phyloP scores from a whole-genome alignment of 345 rosid genomes.

The Linum usitatissimum region DNA sequence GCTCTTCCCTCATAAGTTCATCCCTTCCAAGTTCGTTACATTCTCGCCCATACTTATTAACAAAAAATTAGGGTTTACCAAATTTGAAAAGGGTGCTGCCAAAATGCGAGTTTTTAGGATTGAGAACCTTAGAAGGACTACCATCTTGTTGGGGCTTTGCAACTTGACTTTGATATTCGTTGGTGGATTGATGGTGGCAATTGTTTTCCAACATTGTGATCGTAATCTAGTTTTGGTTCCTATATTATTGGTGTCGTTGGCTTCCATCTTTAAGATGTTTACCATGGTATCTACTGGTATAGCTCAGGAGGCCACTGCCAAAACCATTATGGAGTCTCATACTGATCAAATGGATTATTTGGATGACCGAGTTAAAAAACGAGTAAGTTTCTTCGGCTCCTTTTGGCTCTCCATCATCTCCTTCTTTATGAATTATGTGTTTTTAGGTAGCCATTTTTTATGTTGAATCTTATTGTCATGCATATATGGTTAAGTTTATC shows the following conservation, averaged over 20 bases:
- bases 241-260: constrained; percentile 33
- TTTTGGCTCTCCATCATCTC: no score
- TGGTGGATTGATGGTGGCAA: constrained; percentile 38
- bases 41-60: not conserved
- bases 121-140: constrained; percentile 34
- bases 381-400: constrained; percentile 27
- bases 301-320: constrained; percentile 65
- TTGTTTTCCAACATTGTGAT: constrained; percentile 30
- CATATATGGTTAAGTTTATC: no score
- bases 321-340: constrained; percentile 40
- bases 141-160: constrained; percentile 34
- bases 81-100: not conserved
- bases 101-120: constrained; percentile 31
- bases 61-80: not conserved
- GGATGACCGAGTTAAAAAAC: constrained; percentile 38
- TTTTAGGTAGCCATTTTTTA: no score
- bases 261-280: constrained; percentile 40
- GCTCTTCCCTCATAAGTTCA: not conserved
- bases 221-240: constrained; percentile 16
- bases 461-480: constrained; percentile 3
- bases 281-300: constrained; percentile 45
- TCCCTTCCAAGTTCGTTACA: not conserved
- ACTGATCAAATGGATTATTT: constrained; percentile 23
- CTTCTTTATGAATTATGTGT: no score
- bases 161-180: constrained; percentile 34